Conservation (phyloP, 1,139 yeast species). For the Taphrina communis region DNA sequence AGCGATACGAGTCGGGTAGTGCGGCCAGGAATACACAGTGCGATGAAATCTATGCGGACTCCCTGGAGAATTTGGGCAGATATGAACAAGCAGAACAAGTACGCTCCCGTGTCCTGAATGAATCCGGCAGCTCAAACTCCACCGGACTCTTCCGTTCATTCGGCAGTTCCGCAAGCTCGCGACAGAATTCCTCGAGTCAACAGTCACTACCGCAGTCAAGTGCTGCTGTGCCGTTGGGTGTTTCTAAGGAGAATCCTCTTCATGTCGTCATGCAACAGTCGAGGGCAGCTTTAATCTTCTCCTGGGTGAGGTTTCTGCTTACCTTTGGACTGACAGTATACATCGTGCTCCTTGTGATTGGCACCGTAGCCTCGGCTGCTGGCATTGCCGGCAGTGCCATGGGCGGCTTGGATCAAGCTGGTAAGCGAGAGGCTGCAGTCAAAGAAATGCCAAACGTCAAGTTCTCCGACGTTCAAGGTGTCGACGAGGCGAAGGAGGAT, state of each 20-base stretch:
- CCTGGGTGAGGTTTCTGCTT: constrained; percentile 88
- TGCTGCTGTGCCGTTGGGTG: constrained; percentile 13
- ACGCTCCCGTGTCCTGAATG: constrained; percentile 20
- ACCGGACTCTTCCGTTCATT: background rate
- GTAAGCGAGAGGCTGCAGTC: constrained; percentile 46
- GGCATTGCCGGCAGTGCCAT: constrained; percentile 58
- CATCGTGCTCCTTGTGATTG: constrained; percentile 64
- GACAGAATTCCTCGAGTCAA: background rate
- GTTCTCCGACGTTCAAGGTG: constrained; percentile 94
- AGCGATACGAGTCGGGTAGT: constrained; percentile 89
- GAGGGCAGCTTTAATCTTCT: constrained; percentile 72
- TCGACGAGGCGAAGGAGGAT: constrained; percentile 97
- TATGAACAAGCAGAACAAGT: constrained; percentile 24
- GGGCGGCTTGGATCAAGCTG: constrained; percentile 34
- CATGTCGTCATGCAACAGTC: constrained; percentile 91
- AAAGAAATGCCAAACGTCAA: constrained; percentile 86
- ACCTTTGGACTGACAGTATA: constrained; percentile 75
- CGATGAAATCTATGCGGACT: constrained; percentile 62
- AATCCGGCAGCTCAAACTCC: background rate
- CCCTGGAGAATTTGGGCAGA: constrained; percentile 28
- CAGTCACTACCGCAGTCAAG: background rate
- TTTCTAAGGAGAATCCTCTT: constrained; percentile 61
- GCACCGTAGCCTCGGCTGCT: constrained; percentile 54
- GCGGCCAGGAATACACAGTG: constrained; percentile 82
- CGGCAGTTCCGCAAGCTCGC: background rate